Base-by-base conservation (phyloP, 768 basidiomycete species). In the Boletus pseudo-olivaceus region DNA sequence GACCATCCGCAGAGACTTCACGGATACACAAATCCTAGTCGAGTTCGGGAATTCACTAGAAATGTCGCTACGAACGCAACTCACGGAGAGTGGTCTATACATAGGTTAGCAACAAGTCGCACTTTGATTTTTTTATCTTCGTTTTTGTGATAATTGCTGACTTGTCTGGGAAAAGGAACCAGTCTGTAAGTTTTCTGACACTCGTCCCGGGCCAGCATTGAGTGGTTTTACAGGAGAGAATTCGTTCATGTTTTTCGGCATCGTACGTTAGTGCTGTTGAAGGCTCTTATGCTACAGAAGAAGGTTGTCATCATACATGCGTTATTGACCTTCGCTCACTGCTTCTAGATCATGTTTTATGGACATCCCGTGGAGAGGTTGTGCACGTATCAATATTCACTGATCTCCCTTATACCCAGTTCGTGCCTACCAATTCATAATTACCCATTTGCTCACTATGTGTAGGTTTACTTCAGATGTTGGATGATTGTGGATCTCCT, bases 321-420 rank as follows among this genome's bases (percentile, higher is more conserved):
- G 19, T 51, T 17, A 35, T 52, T 26, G 32, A 37, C 47, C 62
- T 17, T 53, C 42, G 20, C 49, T 62, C 41, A 65, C 37, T 17
- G 14, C 26, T 27, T 6, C 47, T 65, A 96, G 93, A 89, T 98
- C 54, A 88, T 98, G 86, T 95, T 99, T 71, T 97, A 82, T 64
- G 95, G 95, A 7, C 92, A 96, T 65, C 96, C 96, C 0, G 96
- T 98, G 2, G 97, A 99, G 71, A 85, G 86, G 43, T 74, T 99
- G 19, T 98, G 96, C 74, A 98, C 94, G 26, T 98, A 93, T 66
- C 97, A 99, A 69, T 99, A 99, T 69, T 96, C 94, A 0, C 78
- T 98, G n/a, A 82, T 97, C 44, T 93, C 96, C 0, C 78, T 98
- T 8, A 80, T 98, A 56, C 96, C 96, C 10, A 90, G 92, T 91